These are phyloP conservation scores for Aspergillus coremiiformis DNA, from an alignment of 495 filamentous ascomycete genomes.

Conservation along the genomic window DNA sequence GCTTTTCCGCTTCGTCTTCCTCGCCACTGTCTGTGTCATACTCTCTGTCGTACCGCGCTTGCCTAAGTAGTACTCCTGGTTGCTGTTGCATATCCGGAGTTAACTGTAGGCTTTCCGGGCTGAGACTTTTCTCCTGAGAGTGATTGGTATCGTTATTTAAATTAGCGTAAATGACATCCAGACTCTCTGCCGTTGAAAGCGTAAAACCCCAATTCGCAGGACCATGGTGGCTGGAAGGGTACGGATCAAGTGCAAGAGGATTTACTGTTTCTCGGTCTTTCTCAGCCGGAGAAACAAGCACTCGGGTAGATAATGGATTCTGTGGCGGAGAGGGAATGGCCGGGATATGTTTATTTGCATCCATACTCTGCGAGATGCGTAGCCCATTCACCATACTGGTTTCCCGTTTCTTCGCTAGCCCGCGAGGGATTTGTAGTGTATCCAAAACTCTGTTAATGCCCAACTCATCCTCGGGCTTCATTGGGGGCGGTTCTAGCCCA, in stretches of 20 bases:
- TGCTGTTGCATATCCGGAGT: constrained; percentile 33
- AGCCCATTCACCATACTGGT: background rate
- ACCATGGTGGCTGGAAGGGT: constrained; percentile 19
- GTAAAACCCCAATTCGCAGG: constrained; percentile 34
- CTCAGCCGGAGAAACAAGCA: constrained; percentile 12
- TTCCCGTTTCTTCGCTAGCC: constrained; percentile 11
- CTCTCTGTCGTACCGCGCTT: constrained; percentile 17
- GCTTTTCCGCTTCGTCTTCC: constrained; percentile 38
- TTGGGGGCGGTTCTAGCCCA: constrained; percentile 34
- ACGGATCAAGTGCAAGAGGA: constrained; percentile 20
- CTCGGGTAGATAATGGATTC: constrained; percentile 10
- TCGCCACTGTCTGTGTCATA: constrained; percentile 37
- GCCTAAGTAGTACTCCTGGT: constrained; percentile 21
- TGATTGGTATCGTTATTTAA: constrained; percentile 17
- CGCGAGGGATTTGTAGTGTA: constrained; percentile 37
- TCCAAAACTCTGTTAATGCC: constrained; percentile 40
- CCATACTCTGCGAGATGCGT: constrained; percentile 4
- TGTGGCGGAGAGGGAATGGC: constrained; percentile 12
- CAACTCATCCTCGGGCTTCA: constrained; percentile 40
- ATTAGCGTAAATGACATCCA: constrained; percentile 37
- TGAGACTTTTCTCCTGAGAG: constrained; percentile 20
- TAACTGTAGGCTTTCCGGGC: constrained; percentile 26
- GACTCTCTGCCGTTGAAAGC: constrained; percentile 36
- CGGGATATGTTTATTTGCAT: constrained; percentile 1
- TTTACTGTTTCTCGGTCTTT: constrained; percentile 16